Base-by-base conservation (phyloP, 2,329 filamentous ascomycete genomes). In the Beauveria pseudobassiana region DNA sequence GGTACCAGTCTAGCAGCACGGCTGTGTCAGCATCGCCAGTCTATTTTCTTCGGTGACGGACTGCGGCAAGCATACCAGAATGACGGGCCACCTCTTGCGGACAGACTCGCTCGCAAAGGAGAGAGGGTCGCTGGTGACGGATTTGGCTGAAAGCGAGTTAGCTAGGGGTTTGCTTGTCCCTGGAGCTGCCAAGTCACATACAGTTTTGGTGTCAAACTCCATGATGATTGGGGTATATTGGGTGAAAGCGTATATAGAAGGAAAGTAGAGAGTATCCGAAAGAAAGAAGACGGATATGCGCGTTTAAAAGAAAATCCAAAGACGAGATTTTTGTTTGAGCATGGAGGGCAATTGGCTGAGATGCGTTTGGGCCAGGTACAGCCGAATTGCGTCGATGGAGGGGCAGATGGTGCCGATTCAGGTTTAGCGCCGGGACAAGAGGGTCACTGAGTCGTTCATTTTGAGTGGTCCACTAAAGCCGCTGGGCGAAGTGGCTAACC, bases 81-180 rank as follows among this genome's bases (percentile, higher is more conserved):
- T 99, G 62, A 96, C 82, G 18, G 95, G 95, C 95, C 93, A 99
- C 73, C 95, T 83, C 67, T 92, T 88, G 70, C 88, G 83, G 40
- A 91, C 93, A 9, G 95, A 96, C 63, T 87, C 81, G 74, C 87
- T 91, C 58, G 90, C 95, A 73, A 98, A 98, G 53, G 92, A 97
- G 48, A 82, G 89, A 69, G 84, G 85, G 78, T 98, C 93, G 69
- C 83, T 86, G 43, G 92, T 98, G 68, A 81, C 82, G 73, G 88
- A 96, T 64, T 85, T 86, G 52, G 88, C 90, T 96, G 61, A 30
- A n/a, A 40, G 8, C 8, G n/a, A 16, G 38, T 60, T 53, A 34
- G 48, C 48, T 30, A 14, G 54, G 6, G 18, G 34, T 18, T 28
- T 42, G 46, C n/a, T 6, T 10, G 30, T 43, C 22, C 46, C 48